These are phyloP conservation scores for Pythium sp. DNA, from an alignment of 352 stramenopile species.

Conservation along the genomic window DNA sequence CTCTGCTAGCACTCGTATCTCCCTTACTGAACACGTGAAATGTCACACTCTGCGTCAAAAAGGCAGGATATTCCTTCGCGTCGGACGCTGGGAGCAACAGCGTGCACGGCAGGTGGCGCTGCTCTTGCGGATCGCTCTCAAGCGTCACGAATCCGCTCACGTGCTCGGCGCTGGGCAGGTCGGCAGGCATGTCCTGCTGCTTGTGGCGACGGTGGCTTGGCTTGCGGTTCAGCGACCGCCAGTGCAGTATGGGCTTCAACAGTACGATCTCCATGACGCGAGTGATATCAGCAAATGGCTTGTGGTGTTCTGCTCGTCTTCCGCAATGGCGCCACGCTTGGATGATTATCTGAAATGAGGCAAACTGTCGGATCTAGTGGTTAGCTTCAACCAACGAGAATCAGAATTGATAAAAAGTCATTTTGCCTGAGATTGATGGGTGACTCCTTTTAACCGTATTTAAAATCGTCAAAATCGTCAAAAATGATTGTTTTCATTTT, in stretches of 20 bases:
- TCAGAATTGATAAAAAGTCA: too few relatives aligned
- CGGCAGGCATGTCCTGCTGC: neutral
- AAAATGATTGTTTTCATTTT: too few relatives aligned
- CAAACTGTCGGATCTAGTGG: neutral
- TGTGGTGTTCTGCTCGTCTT: neutral
- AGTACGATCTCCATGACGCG: conserved; percentile 38
- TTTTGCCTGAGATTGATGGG: too few relatives aligned
- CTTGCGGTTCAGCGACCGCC: conserved; percentile 20
- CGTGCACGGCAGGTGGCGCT: conserved; percentile 34
- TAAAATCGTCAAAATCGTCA: too few relatives aligned
- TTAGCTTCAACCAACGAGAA: too few relatives aligned
- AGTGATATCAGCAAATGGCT: neutral
- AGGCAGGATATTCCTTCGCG: conserved; percentile 27
- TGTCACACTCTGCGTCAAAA: conserved; percentile 35
- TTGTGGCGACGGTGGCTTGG: neutral
- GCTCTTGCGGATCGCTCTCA: conserved; percentile 17
- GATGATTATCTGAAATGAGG: neutral
- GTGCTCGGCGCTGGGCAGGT: conserved; percentile 1
- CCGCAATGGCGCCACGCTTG: neutral
- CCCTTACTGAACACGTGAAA: conserved; percentile 34
- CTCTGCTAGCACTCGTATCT: neutral
- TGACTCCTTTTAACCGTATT: too few relatives aligned
- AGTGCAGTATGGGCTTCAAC: conserved; percentile 24
- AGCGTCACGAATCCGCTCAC: conserved; percentile 20
- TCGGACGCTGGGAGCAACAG: conserved; percentile 27